Evolutionary conservation across 2,329 filamentous ascomycete genomes (phyloP).

Genomic region (Ceratocystis cubensis): DNA sequence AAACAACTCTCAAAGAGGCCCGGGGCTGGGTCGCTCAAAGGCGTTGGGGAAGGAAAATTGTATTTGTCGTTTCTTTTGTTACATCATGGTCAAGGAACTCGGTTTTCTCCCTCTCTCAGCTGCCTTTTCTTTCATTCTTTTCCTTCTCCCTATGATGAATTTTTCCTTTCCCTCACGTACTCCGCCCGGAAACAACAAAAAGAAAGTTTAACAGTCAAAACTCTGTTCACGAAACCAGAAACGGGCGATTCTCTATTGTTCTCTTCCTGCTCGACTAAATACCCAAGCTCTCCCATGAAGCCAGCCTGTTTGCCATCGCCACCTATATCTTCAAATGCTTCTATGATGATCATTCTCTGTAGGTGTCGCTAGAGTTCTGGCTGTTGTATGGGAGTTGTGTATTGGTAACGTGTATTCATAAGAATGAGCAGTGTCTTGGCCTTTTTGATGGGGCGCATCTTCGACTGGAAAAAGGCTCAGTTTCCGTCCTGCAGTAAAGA

Average conservation of each 20-base stretch:
- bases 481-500: constrained; percentile 2
- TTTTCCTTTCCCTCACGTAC: constrained; percentile 12
- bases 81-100: constrained; percentile 22
- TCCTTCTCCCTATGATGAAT: constrained; percentile 13
- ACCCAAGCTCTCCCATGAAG: constrained; percentile 8
- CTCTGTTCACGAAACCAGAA: constrained; percentile 11
- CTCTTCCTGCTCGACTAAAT: constrained; percentile 6
- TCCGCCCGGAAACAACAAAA: constrained; percentile 12
- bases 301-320: not conserved
- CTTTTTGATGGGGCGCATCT: not conserved
- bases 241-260: not conserved
- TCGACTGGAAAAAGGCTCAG: not conserved
- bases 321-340: not conserved
- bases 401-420: not conserved
- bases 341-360: not conserved
- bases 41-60: constrained; percentile 22
- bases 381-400: not conserved
- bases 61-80: constrained; percentile 22
- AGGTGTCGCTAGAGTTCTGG: not conserved
- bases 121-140: constrained; percentile 21
- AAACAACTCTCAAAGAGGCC: constrained; percentile 33
- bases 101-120: constrained; percentile 22
- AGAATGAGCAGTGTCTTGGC: not conserved
- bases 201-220: constrained; percentile 12
- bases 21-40: constrained; percentile 21